phyloP scores from a whole-genome alignment of 2,329 filamentous ascomycete genomes.

The Epichloe brachyelytri region DNA sequence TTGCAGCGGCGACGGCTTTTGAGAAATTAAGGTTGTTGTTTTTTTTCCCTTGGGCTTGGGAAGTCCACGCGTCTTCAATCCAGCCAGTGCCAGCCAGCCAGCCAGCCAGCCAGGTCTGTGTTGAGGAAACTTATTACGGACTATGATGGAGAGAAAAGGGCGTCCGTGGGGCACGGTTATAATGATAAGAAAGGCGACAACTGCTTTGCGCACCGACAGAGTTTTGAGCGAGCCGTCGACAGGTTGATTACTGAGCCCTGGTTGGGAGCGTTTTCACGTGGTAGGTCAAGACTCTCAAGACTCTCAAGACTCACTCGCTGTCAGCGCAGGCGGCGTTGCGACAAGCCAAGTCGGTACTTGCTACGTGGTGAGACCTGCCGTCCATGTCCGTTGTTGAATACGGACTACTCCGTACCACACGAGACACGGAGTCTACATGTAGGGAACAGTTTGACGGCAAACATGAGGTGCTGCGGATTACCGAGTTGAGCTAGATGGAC shows the following conservation, averaged over 20 bases:
- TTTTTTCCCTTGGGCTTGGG: not conserved
- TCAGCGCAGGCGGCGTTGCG: too few species aligned
- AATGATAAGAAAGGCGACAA: not conserved
- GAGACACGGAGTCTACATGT: constrained; percentile 3
- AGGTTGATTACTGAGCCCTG: not conserved
- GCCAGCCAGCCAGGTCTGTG: too few species aligned
- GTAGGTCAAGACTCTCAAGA: too few species aligned
- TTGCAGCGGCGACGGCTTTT: not conserved
- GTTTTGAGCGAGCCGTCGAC: not conserved
- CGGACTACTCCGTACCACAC: not conserved
- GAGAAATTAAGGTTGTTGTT: not conserved
- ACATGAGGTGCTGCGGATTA: too few species aligned
- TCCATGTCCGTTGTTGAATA: not conserved
- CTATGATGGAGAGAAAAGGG: not conserved
- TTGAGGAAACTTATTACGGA: not conserved
- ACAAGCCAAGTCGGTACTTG: too few species aligned
- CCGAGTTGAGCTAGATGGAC: too few species aligned
- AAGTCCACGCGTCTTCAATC: too few species aligned
- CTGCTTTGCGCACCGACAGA: not conserved
- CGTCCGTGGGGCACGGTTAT: not conserved
- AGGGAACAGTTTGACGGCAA: not conserved
- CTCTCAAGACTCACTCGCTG: too few species aligned
- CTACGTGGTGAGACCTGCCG: too few species aligned
- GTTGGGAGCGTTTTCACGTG: not conserved
- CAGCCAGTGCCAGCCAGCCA: too few species aligned